Evolutionary conservation across 345 rosid genomes (phyloP).

Genomic region (Ceriops decandra): DNA sequence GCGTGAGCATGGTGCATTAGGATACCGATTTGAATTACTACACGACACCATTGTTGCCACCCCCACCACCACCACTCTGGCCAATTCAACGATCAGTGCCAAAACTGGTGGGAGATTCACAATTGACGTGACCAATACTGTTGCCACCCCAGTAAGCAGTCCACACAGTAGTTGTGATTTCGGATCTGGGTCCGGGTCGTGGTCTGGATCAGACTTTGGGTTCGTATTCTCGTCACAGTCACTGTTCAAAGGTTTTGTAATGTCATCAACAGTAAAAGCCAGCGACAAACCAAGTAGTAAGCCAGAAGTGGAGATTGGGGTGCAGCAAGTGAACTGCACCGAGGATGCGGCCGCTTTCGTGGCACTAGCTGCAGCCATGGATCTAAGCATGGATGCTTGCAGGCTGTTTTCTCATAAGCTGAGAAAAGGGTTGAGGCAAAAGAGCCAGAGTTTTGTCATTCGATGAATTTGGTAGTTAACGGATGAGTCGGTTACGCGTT

Average conservation of each 20-base stretch:
- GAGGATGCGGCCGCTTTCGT: constrained; percentile 96
- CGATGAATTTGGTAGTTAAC: constrained; percentile 19
- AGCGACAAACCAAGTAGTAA: constrained; percentile 37
- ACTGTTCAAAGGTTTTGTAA: constrained; percentile 61
- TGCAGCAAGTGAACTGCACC: constrained; percentile 89
- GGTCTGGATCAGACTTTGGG: constrained; percentile 70
- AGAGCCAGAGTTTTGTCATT: constrained; percentile 52
- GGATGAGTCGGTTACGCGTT: constrained; percentile 20
- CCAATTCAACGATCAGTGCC: constrained; percentile 48
- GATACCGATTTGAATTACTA: constrained; percentile 75
- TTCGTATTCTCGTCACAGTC: constrained; percentile 27
- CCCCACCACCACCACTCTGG: constrained; percentile 28
- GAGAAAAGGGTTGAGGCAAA: constrained; percentile 76
- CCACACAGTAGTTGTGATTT: constrained; percentile 86
- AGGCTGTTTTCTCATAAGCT: constrained; percentile 70
- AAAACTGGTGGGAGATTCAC: constrained; percentile 74
- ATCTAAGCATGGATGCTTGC: constrained; percentile 95
- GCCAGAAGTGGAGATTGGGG: constrained; percentile 81
- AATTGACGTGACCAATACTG: constrained; percentile 56
- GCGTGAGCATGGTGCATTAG: constrained; percentile 66
- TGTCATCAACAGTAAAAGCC: constrained; percentile 81
- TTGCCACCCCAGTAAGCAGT: constrained; percentile 54
- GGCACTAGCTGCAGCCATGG: constrained; percentile 93
- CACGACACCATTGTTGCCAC: constrained; percentile 45
- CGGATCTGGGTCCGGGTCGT: constrained; percentile 44